Conservation (phyloP, 78 protist species). For the Salpingoeca rosetta region DNA sequence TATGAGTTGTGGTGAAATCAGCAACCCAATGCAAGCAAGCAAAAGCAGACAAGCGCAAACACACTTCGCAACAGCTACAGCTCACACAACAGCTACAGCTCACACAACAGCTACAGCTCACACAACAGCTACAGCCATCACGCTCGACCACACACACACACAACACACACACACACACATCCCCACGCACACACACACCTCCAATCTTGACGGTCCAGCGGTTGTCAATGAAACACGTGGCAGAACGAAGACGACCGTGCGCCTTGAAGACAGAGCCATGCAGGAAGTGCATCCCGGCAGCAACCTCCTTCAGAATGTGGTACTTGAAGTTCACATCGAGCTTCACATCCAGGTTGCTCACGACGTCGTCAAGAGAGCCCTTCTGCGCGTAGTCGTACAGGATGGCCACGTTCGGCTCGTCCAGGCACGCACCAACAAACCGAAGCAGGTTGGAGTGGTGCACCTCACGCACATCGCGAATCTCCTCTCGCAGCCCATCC, state of each 20-base stretch:
- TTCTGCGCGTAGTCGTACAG: neutral
- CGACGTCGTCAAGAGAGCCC: constrained; percentile 1
- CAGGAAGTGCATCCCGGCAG: neutral
- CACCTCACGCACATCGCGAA: neutral
- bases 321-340: neutral
- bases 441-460: neutral
- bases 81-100: no score
- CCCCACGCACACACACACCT: neutral
- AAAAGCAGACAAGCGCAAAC: no score
- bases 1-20: no score
- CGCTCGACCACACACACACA: no score
- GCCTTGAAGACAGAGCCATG: neutral
- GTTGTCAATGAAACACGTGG: neutral
- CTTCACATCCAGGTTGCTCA: neutral
- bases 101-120: no score
- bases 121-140: no score
- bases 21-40: no score
- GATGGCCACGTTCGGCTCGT: neutral
- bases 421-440: neutral
- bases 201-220: constrained; percentile 3
- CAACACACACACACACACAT: neutral
- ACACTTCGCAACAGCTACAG: no score
- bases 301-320: neutral
- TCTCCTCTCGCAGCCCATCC: neutral
- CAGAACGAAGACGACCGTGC: neutral